Percentiles rank a stretch among this genome's conserved stretches.
These are phyloP conservation scores for Emmonsiellopsis sp. DNA, from an alignment of 2,329 filamentous ascomycete genomes.

Conservation along the genomic window DNA sequence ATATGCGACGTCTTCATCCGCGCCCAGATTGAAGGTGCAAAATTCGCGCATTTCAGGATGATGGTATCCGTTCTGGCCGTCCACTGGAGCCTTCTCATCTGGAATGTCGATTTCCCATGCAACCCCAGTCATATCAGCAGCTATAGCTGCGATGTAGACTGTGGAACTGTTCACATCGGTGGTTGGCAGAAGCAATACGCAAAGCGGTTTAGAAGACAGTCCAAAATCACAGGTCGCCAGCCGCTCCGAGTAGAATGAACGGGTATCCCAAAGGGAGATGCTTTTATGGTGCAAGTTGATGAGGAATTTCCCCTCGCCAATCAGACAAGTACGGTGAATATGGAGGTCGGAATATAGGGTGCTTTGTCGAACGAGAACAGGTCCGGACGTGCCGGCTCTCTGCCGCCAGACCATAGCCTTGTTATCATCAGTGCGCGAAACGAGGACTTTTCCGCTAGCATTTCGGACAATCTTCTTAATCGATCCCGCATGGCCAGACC, in stretches of 20 bases:
- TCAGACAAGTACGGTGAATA: slow-evolving; percentile 69
- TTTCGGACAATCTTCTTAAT: slow-evolving; percentile 83
- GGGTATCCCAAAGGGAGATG: slow-evolving; percentile 72
- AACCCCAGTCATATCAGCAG: slow-evolving; percentile 65
- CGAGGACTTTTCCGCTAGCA: slow-evolving; percentile 66
- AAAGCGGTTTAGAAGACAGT: slow-evolving; percentile 62
- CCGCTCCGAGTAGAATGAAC: slow-evolving; percentile 47
- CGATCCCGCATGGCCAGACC: slow-evolving; percentile 74
- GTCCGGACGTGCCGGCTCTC: slow-evolving; percentile 39
- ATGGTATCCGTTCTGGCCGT: slow-evolving; percentile 26
- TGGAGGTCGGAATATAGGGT: slow-evolving; percentile 57
- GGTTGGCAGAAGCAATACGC: slow-evolving; percentile 60
- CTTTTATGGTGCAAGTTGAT: slow-evolving; percentile 66
- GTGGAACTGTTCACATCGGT: slow-evolving; percentile 44
- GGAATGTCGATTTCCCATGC: slow-evolving; percentile 71
- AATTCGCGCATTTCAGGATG: slow-evolving; percentile 51
- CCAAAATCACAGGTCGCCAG: slow-evolving; percentile 52
- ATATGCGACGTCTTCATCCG: slow-evolving; percentile 43
- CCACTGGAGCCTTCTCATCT: slow-evolving; percentile 19
- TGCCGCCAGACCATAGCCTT: slow-evolving; percentile 81
- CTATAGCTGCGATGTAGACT: slow-evolving; percentile 69
- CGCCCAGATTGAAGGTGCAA: slow-evolving; percentile 58
- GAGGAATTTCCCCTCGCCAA: slow-evolving; percentile 68
- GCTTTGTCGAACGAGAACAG: slow-evolving; percentile 56
- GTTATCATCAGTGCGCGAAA: slow-evolving; percentile 69